A percentile compares a stretch with the other conserved stretches of the same genome.
These are phyloP conservation scores for Daldinia eschscholtzii DNA, from an alignment of 2,329 filamentous ascomycete genomes.

Conservation along the genomic window DNA sequence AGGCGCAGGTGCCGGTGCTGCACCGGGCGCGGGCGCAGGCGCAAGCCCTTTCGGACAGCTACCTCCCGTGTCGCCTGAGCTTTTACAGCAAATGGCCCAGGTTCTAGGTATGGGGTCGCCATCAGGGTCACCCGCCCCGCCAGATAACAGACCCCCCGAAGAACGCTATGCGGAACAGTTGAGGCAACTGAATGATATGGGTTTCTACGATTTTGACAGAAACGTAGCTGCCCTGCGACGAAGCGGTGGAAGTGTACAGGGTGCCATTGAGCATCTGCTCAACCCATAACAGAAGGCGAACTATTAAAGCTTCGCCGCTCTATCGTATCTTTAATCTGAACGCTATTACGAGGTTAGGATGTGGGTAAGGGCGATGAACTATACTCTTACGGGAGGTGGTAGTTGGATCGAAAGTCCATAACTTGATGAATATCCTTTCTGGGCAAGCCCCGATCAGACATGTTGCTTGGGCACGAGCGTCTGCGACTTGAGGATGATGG, in stretches of 20 bases:
- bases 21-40: slow-evolving; percentile 46
- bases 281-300: slow-evolving; percentile 46
- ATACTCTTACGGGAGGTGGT: neutral
- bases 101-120: slow-evolving; percentile 60
- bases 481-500: neutral
- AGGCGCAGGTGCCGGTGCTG: slow-evolving; percentile 48
- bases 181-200: slow-evolving; percentile 95
- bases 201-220: slow-evolving; percentile 95
- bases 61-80: slow-evolving; percentile 66
- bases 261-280: slow-evolving; percentile 83
- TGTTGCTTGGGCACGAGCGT: slow-evolving; percentile 17
- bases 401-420: slow-evolving; percentile 20
- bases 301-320: slow-evolving; percentile 1
- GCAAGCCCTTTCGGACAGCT: slow-evolving; percentile 56
- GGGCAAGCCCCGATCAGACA: neutral
- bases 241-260: slow-evolving; percentile 93
- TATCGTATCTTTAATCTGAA: slow-evolving; percentile 3
- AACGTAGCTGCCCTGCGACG: slow-evolving; percentile 90
- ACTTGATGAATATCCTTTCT: slow-evolving; percentile 36
- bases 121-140: slow-evolving; percentile 62
- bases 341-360: slow-evolving; percentile 9
- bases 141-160: slow-evolving; percentile 90
- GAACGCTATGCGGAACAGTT: slow-evolving; percentile 93
- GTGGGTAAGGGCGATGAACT: slow-evolving; percentile 9
- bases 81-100: slow-evolving; percentile 67